Evolutionary conservation across 179 eudicot genomes (phyloP).

Genomic region (Camellia oleifera): DNA sequence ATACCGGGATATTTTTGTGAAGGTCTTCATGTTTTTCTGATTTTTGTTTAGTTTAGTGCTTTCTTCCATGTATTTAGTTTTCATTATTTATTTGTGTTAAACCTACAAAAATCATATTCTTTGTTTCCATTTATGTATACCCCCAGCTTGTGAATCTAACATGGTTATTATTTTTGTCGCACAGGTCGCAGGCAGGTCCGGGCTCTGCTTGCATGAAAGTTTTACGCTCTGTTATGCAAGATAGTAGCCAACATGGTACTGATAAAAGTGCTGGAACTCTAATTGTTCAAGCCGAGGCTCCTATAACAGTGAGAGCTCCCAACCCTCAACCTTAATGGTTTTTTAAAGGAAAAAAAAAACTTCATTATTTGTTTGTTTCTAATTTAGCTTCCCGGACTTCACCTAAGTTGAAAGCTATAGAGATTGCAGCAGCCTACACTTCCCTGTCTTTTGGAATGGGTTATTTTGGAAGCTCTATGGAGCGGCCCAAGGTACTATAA

Average conservation of each 20-base stretch:
- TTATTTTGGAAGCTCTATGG: too few relatives aligned
- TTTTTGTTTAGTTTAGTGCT: not conserved
- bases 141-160: not conserved
- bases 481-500: too few relatives aligned
- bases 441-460: too few relatives aligned
- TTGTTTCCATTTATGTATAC: not conserved
- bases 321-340: not conserved
- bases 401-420: too few relatives aligned
- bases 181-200: slow-evolving; percentile 85
- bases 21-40: not conserved
- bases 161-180: slow-evolving; percentile 2
- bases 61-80: not conserved
- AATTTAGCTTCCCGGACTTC: slow-evolving; percentile 31
- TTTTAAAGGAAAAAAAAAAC: not conserved
- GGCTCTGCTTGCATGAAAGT: slow-evolving; percentile 82
- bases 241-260: slow-evolving; percentile 40
- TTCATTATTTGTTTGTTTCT: not conserved
- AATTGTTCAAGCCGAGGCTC: slow-evolving; percentile 78
- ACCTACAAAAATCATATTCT: not conserved
- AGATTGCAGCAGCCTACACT: too few relatives aligned
- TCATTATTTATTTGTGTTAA: not conserved
- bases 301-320: slow-evolving; percentile 36
- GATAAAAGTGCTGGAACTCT: slow-evolving; percentile 84
- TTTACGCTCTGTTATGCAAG: slow-evolving; percentile 41
- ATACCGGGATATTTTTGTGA: not conserved